Evolutionary conservation across 1,139 yeast genomes (phyloP).

Genomic region (Starmera stellimalicola): DNA sequence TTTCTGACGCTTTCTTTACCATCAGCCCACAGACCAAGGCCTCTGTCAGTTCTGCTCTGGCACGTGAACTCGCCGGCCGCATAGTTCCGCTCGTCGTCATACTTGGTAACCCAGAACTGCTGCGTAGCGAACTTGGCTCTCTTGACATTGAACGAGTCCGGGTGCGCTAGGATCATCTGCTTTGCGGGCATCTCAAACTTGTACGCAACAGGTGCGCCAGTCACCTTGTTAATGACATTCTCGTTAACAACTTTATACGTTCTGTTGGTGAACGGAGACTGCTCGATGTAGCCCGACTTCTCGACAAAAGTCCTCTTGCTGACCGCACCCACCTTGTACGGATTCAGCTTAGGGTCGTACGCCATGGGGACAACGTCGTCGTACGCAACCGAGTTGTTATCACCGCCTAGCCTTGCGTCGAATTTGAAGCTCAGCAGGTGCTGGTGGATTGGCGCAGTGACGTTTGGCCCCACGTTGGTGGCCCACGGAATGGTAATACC

Average conservation of each 20-base stretch:
- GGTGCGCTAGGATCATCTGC: slow-evolving; percentile 49
- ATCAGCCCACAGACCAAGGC: slow-evolving; percentile 50
- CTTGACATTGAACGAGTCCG: slow-evolving; percentile 41
- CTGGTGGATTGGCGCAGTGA: slow-evolving; percentile 84
- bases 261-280: slow-evolving; percentile 69
- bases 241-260: slow-evolving; percentile 75
- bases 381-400: slow-evolving; percentile 64
- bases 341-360: slow-evolving; percentile 45
- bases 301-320: slow-evolving; percentile 59
- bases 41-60: slow-evolving; percentile 46
- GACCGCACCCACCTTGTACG: slow-evolving; percentile 67
- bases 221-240: slow-evolving; percentile 63
- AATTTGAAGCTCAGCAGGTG: slow-evolving; percentile 78
- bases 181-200: slow-evolving; percentile 72
- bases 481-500: slow-evolving; percentile 75
- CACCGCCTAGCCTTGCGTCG: slow-evolving; percentile 84
- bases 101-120: slow-evolving; percentile 54
- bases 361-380: slow-evolving; percentile 69
- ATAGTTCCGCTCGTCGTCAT: slow-evolving; percentile 43
- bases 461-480: slow-evolving; percentile 77
- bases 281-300: slow-evolving; percentile 64
- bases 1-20: slow-evolving; percentile 68
- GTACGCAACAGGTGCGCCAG: slow-evolving; percentile 76
- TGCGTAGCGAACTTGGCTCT: slow-evolving; percentile 51
- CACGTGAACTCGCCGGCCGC: slow-evolving; percentile 62